Evolutionary conservation across 1,284 basidiomycete species (phyloP).

Genomic region (Moesziomyces antarcticus): DNA sequence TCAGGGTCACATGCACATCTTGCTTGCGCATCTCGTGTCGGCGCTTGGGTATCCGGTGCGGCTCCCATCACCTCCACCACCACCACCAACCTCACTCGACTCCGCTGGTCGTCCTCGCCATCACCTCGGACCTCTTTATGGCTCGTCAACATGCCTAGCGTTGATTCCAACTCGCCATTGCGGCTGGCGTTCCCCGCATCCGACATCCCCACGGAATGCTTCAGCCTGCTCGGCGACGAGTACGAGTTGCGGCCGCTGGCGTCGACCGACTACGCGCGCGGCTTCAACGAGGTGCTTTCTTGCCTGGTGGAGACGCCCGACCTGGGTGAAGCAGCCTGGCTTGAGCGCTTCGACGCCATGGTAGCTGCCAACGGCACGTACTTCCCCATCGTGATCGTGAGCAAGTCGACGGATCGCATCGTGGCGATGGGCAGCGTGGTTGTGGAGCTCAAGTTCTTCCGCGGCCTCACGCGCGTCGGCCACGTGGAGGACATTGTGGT

Average conservation of each 20-base stretch:
- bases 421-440: constrained; percentile 88
- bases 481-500: constrained; percentile 99
- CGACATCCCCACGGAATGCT: constrained; percentile 27
- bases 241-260: constrained; percentile 78
- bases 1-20: too few relatives aligned
- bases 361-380: constrained; percentile 70
- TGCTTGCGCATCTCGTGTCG: too few relatives aligned
- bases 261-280: constrained; percentile 82
- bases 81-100: too few relatives aligned
- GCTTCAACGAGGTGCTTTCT: constrained; percentile 83
- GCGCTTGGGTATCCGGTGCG: too few relatives aligned
- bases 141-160: not conserved
- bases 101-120: not conserved
- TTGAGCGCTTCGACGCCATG: constrained; percentile 43
- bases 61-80: too few relatives aligned
- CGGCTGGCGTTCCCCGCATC: constrained; percentile 17
- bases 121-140: not conserved
- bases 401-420: constrained; percentile 79
- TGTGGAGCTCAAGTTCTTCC: constrained; percentile 91
- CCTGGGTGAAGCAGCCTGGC: constrained; percentile 75
- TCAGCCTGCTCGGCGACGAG: constrained; percentile 8
- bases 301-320: constrained; percentile 83
- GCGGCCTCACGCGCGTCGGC: constrained; percentile 82
- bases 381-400: constrained; percentile 84
- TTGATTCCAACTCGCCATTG: constrained; percentile 5